These are phyloP conservation scores for Westerdykella sp. DNA, from an alignment of 2,329 filamentous ascomycete genomes.

Conservation along the genomic window DNA sequence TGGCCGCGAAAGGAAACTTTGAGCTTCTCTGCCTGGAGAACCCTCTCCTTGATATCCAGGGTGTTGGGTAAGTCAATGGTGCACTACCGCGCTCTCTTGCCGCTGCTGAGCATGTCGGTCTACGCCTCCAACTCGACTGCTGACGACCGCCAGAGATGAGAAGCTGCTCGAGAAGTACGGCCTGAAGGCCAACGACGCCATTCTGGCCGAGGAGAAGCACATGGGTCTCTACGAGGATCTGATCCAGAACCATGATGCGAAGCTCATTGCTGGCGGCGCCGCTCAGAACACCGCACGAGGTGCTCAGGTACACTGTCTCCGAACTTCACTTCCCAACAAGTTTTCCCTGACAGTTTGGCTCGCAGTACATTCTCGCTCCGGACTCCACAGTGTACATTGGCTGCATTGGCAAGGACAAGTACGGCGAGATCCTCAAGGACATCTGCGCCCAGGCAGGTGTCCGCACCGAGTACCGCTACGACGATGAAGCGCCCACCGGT, in stretches of 20 bases:
- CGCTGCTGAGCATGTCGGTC: background rate
- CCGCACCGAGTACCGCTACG: constrained; percentile 89
- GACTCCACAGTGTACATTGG: constrained; percentile 92
- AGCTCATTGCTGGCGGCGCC: constrained; percentile 90
- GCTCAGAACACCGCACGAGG: constrained; percentile 97
- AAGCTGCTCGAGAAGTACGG: constrained; percentile 85
- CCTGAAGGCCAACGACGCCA: constrained; percentile 94
- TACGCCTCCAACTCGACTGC: too few species aligned
- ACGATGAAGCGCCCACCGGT: constrained; percentile 76
- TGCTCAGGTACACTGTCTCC: constrained; percentile 55
- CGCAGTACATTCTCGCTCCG: constrained; percentile 76
- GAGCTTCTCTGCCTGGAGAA: constrained; percentile 93
- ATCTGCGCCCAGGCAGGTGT: constrained; percentile 84
- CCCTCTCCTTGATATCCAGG: constrained; percentile 96
- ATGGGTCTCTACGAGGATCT: constrained; percentile 87
- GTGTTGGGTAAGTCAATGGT: constrained; percentile 50
- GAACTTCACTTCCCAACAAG: constrained; percentile 4
- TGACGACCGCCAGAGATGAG: constrained; percentile 55
- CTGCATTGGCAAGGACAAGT: constrained; percentile 92
- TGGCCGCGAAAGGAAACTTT: constrained; percentile 74
- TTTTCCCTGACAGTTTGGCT: background rate
- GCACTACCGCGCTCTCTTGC: background rate
- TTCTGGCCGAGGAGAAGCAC: constrained; percentile 91
- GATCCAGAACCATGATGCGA: constrained; percentile 83
- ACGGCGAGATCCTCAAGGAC: constrained; percentile 78